Conservation (phyloP, 1,284 basidiomycete species). For the Wallemia mellicola region DNA sequence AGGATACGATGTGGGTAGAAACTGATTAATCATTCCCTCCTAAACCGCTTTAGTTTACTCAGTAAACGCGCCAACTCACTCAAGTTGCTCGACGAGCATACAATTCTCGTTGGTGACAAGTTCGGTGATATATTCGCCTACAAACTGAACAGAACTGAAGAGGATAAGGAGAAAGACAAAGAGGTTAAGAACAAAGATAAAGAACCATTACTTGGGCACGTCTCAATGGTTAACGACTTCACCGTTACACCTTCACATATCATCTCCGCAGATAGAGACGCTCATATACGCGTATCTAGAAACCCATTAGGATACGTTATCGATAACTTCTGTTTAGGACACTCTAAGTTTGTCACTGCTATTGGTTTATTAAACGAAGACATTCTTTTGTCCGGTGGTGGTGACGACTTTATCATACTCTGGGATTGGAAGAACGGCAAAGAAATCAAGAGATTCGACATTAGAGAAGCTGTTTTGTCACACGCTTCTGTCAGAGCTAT, state of each 20-base stretch:
- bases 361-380: constrained; percentile 23
- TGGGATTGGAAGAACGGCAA: constrained; percentile 33
- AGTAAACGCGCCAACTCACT: constrained; percentile 43
- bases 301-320: constrained; percentile 55
- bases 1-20: constrained; percentile 27
- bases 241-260: constrained; percentile 33
- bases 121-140: constrained; percentile 59
- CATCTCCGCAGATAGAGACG: constrained; percentile 65
- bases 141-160: constrained; percentile 3
- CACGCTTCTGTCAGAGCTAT: background rate
- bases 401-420: constrained; percentile 40
- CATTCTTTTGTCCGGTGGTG: constrained; percentile 51
- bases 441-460: constrained; percentile 4
- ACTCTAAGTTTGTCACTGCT: constrained; percentile 42
- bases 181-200: background rate
- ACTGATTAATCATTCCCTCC: background rate
- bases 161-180: background rate
- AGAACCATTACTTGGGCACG: constrained; percentile 49
- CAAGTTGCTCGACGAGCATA: constrained; percentile 25
- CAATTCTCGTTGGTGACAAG: constrained; percentile 45
- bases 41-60: constrained; percentile 12
- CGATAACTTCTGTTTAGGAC: constrained; percentile 55
- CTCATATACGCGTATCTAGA: constrained; percentile 71
- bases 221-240: constrained; percentile 46
- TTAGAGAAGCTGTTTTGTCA: background rate